Evolutionary conservation across 1,284 basidiomycete genomes (phyloP).

Genomic region (Cutaneotrichosporon sp.): DNA sequence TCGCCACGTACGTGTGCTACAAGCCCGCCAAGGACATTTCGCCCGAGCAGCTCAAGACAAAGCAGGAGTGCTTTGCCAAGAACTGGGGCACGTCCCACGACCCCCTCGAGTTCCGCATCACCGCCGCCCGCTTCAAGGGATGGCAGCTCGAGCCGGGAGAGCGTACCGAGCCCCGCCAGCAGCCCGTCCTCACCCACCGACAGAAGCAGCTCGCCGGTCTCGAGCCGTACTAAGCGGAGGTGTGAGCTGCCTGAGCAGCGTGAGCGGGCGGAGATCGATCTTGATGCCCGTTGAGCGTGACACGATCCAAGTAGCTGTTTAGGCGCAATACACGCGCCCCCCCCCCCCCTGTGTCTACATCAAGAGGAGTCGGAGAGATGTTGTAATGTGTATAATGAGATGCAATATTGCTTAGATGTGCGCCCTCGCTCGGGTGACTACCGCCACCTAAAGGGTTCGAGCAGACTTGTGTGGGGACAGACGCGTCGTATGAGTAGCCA

Average conservation of each 20-base stretch:
- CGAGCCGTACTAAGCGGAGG: constrained; percentile 18
- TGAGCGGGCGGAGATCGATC: not conserved
- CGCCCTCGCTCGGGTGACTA: too few species aligned
- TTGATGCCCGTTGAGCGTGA: not conserved
- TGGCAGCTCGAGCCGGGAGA: constrained; percentile 26
- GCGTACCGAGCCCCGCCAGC: constrained; percentile 12
- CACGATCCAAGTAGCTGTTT: not conserved
- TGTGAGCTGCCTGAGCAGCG: not conserved
- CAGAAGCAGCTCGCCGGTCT: constrained; percentile 25
- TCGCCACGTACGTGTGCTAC: constrained; percentile 43
- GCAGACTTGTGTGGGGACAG: too few species aligned
- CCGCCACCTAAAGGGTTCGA: too few species aligned
- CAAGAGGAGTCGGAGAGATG: too few species aligned
- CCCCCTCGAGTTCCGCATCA: constrained; percentile 31
- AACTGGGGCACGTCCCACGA: constrained; percentile 32
- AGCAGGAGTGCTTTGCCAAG: constrained; percentile 23
- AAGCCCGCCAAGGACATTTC: constrained; percentile 33
- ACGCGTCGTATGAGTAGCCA: too few species aligned
- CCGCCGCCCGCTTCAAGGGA: constrained; percentile 3
- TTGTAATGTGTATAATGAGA: too few species aligned
- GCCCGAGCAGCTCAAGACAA: constrained; percentile 20
- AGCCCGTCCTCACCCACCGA: constrained; percentile 22
- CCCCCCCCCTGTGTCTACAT: not conserved
- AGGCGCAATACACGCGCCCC: not conserved
- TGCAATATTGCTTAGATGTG: too few species aligned